These are phyloP conservation scores for Paramecium pentaurelia DNA, from an alignment of 73 alveolate genomes.

Conservation along the genomic window DNA sequence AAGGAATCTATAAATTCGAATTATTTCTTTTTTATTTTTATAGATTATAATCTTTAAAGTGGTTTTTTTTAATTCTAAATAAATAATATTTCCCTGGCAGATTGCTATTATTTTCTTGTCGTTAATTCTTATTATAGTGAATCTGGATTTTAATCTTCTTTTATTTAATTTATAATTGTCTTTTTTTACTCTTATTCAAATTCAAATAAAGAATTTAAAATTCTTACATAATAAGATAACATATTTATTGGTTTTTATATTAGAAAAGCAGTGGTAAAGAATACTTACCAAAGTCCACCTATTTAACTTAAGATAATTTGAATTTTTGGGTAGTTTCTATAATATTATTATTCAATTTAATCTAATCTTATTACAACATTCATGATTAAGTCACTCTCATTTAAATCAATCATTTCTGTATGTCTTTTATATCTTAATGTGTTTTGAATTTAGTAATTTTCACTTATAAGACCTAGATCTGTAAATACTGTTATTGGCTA, in stretches of 20 bases:
- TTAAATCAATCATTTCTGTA: slow-evolving; percentile 34
- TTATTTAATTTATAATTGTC: too few relatives aligned
- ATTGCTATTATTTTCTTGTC: too few relatives aligned
- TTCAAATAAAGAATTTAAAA: not conserved
- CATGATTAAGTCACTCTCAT: not conserved
- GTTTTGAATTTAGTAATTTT: not conserved
- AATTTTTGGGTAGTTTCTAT: not conserved
- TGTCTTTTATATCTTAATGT: not conserved
- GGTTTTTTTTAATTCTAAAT: too few relatives aligned
- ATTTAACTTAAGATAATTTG: not conserved
- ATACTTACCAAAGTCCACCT: slow-evolving; percentile 40
- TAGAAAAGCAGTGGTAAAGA: not conserved
- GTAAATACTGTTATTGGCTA: not conserved
- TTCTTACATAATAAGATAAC: not conserved
- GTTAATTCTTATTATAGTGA: too few relatives aligned
- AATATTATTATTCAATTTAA: not conserved
- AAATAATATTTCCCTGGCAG: too few relatives aligned
- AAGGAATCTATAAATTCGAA: too few relatives aligned
- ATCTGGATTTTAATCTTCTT: too few relatives aligned
- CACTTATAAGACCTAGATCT: not conserved
- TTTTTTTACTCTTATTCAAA: not conserved
- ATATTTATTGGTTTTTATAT: not conserved
- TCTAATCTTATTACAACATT: slow-evolving; percentile 15
- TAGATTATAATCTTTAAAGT: too few relatives aligned
- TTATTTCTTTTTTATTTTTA: too few relatives aligned